These are phyloP conservation scores for Neofusicoccum parvum DNA, from an alignment of 2,329 filamentous ascomycete species.

Conservation along the genomic window DNA sequence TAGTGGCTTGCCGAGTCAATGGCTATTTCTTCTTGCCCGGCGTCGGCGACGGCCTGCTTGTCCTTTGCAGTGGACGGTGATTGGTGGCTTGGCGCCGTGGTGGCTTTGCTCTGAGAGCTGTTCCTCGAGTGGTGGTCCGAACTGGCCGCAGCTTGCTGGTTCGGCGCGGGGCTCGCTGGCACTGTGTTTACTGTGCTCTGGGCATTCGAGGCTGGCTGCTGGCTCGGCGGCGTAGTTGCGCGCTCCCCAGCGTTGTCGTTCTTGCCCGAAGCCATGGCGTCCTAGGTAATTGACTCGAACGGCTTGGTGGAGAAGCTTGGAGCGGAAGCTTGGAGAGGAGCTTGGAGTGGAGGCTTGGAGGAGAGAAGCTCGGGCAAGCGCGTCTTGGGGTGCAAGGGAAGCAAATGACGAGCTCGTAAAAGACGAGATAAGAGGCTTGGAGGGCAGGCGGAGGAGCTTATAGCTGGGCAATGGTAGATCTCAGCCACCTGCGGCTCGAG, in stretches of 20 bases:
- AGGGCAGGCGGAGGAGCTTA: neutral
- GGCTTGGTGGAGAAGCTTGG: neutral
- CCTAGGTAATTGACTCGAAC: neutral
- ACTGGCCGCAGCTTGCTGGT: neutral
- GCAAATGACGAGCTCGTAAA: neutral
- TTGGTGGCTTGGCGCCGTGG: constrained; percentile 22
- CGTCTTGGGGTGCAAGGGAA: neutral
- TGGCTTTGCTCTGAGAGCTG: constrained; percentile 21
- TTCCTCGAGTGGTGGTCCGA: neutral
- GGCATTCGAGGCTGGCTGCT: neutral
- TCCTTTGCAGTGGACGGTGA: too few species aligned
- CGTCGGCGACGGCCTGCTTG: neutral
- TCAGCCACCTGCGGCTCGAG: neutral
- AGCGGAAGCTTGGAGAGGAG: neutral
- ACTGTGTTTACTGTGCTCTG: neutral
- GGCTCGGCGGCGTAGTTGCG: neutral
- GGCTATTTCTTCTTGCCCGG: neutral
- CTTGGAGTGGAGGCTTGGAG: neutral
- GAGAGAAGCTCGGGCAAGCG: neutral
- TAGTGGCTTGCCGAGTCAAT: constrained; percentile 4
- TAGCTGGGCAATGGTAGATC: neutral
- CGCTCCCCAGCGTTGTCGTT: neutral
- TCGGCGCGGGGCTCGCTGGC: too few species aligned
- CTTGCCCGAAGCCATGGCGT: neutral
- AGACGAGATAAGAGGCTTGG: neutral